Evolutionary conservation across 768 basidiomycete species (phyloP), one percentile per base, ranked within the genome.

Genomic region (Russula abietina): DNA sequence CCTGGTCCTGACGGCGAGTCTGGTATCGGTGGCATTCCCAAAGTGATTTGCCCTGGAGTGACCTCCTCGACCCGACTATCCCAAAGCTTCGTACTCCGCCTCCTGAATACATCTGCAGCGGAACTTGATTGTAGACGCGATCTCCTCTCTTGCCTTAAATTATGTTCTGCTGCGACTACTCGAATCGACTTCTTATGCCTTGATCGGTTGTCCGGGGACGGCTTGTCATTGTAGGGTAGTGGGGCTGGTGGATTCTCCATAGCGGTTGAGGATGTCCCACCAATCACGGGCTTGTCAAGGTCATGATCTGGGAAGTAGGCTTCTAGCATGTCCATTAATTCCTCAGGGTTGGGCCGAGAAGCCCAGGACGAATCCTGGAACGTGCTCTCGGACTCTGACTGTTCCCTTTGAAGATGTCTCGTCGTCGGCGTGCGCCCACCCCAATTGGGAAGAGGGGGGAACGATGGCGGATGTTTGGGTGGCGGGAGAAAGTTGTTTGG

Each of bases 271-370:
- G 89, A 91, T 4, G 87, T 86, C 46, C 88, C 88, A 11, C 91
- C 96, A 58, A 98, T 90, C 66, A 98, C 88, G 2, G 94, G 94
- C 71, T 93, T 90, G 73, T 98, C 97, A 53, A 98, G 83, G 70
- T 98, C 94, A 71, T 97, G 91, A 67, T 89, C 87, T 0, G 96
- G 95, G 81, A 99, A 99, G 78, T 92, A 98, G 64, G 89, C 86
- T 68, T 98, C 91, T 9, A 99, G 80, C 60, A 90, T 86, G 48
- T 98, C 89, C 71, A 93, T 93, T 49, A 99, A 89, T 68, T 91
- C 89, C 75, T 98, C 97, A 0, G 94, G 86, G 51, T 87, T 84
- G 32, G 95, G 95, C 69, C 94, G 90, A 64, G 88, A 85, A 41
- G 91, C 89, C 94, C 93, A 97, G 24, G 88, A 88, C 60, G 82